These are phyloP conservation scores for Podospora pseudopauciseta DNA, from an alignment of 495 filamentous ascomycete genomes.

Conservation along the genomic window DNA sequence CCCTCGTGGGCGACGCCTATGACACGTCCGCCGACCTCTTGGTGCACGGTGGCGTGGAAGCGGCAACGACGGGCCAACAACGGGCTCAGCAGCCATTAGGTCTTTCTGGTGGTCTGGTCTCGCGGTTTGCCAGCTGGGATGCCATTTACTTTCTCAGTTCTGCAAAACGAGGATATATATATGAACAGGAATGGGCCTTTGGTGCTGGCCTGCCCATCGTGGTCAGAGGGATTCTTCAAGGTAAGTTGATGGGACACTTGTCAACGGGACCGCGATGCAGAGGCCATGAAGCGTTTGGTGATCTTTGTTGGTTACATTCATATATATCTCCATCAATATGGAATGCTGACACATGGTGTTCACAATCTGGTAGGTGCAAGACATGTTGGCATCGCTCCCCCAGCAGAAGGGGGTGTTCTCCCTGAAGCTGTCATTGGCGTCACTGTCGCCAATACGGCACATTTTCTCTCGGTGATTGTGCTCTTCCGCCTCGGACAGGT, in stretches of 20 bases:
- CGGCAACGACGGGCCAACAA: constrained; percentile 3
- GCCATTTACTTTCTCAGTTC: constrained; percentile 77
- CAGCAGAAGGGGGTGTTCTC: constrained; percentile 9
- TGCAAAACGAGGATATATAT: constrained; percentile 69
- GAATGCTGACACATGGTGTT: not conserved
- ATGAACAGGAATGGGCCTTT: constrained; percentile 98
- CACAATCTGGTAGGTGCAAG: constrained; percentile 2
- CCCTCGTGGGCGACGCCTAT: constrained; percentile 39
- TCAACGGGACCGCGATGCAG: not conserved
- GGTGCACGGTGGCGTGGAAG: constrained; percentile 47
- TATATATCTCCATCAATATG: not conserved
- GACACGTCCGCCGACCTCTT: constrained; percentile 47
- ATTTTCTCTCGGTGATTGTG: constrained; percentile 68
- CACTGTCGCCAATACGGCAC: constrained; percentile 63
- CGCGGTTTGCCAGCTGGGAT: constrained; percentile 81
- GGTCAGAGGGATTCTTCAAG: constrained; percentile 37
- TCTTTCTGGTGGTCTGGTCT: constrained; percentile 26
- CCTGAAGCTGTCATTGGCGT: constrained; percentile 51
- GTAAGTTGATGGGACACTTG: constrained; percentile 20
- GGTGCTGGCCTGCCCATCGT: constrained; percentile 61
- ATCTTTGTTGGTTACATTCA: not conserved
- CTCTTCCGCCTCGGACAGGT: constrained; percentile 58
- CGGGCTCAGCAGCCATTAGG: constrained; percentile 39
- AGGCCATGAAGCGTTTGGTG: not conserved
- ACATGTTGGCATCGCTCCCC: constrained; percentile 12